phyloP scores from a whole-genome alignment of 495 filamentous ascomycete genomes.

The Xylaria cubensis region DNA sequence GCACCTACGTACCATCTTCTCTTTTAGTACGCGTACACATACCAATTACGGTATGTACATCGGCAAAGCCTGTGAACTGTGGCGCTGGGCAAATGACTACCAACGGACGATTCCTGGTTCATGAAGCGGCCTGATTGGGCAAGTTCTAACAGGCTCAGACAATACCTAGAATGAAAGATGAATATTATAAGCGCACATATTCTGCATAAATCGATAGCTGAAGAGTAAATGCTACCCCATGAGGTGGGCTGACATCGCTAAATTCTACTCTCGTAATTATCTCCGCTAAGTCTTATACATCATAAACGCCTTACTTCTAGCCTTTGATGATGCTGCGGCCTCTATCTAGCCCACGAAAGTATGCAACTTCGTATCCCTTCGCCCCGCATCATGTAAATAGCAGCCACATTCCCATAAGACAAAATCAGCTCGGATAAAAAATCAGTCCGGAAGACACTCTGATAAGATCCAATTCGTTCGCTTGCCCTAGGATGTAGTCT shows the following conservation, averaged over 20 bases:
- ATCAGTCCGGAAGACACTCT: background rate
- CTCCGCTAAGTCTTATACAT: background rate
- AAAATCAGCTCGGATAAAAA: background rate
- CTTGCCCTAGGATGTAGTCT: background rate
- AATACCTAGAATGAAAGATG: background rate
- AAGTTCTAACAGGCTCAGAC: background rate
- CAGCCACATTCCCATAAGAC: background rate
- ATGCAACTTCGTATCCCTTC: background rate
- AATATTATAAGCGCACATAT: background rate
- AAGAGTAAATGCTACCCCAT: background rate
- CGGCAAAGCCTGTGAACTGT: background rate
- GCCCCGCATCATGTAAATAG: background rate
- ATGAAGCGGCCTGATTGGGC: background rate
- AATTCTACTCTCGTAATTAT: background rate
- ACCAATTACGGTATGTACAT: background rate
- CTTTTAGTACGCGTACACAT: background rate
- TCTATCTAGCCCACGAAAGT: background rate
- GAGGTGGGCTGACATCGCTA: background rate
- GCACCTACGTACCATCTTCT: too few relatives aligned
- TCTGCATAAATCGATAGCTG: background rate
- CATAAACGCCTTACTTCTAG: background rate
- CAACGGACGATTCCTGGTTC: background rate
- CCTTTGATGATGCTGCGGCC: background rate
- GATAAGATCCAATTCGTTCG: background rate
- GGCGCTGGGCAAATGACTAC: background rate